Percentiles rank a stretch among this genome's conserved stretches.
Conservation (phyloP, 2,329 filamentous ascomycete species). For the Nigrospora oryzae region DNA sequence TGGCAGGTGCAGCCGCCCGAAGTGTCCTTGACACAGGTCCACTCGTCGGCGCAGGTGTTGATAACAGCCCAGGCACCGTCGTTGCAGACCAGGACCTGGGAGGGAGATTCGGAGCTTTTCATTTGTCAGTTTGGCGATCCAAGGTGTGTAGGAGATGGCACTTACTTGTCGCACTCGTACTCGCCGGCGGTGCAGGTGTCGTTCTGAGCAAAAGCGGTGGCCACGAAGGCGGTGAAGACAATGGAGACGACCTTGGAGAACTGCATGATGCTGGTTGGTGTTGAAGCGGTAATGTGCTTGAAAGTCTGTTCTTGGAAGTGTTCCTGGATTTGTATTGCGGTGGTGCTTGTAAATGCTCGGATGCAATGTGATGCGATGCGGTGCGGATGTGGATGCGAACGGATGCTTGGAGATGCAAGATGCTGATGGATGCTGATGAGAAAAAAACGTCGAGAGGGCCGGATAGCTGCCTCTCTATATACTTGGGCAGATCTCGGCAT, state of each 20-base stretch:
- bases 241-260: conserved; percentile 17
- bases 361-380: too few relatives aligned
- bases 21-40: conserved; percentile 5
- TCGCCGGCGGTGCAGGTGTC: background rate
- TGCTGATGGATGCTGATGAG: too few relatives aligned
- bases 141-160: background rate
- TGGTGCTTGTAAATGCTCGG: too few relatives aligned
- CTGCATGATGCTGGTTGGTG: conserved; percentile 2
- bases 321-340: too few relatives aligned
- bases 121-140: too few relatives aligned
- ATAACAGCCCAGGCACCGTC: conserved; percentile 6
- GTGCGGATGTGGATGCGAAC: too few relatives aligned
- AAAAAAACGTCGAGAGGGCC: too few relatives aligned
- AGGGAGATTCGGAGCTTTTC: background rate
- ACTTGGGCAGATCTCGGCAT: too few relatives aligned
- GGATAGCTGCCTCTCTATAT: too few relatives aligned
- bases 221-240: conserved; percentile 9
- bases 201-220: background rate
- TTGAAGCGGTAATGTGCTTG: background rate
- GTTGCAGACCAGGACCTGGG: conserved; percentile 7
- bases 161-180: conserved; percentile 4
- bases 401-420: too few relatives aligned
- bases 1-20: conserved; percentile 6
- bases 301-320: background rate
- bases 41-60: conserved; percentile 5